These are phyloP conservation scores for Ustilago tritici DNA, from an alignment of 1,284 basidiomycete species.

Conservation along the genomic window DNA sequence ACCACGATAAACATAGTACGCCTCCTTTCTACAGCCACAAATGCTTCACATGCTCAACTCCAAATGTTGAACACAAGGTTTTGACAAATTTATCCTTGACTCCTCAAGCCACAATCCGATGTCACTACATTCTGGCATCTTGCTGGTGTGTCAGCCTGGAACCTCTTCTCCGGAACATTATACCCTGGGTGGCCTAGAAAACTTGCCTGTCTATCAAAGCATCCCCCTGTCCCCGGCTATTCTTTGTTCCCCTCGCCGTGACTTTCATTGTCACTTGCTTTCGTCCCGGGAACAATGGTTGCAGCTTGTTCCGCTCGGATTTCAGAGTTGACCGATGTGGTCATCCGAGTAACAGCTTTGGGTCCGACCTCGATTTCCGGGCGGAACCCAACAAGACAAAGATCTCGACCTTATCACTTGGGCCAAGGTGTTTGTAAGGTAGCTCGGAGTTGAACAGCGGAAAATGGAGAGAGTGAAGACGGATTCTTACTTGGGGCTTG, in stretches of 20 bases:
- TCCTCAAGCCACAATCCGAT: conserved; percentile 5
- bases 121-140: neutral
- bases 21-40: conserved; percentile 11
- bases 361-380: neutral
- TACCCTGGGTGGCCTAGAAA: conserved; percentile 2
- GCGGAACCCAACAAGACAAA: neutral
- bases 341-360: neutral
- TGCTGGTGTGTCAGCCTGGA: neutral
- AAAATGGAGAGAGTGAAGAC: neutral
- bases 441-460: neutral
- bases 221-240: neutral
- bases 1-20: neutral
- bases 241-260: neutral
- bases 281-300: neutral
- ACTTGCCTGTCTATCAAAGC: neutral
- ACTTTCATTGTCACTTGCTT: neutral
- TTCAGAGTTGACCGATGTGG: neutral
- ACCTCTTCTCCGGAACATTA: neutral
- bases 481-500: neutral
- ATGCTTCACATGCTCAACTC: neutral
- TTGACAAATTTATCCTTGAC: conserved; percentile 2
- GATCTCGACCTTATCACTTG: conserved; percentile 1
- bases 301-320: neutral
- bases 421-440: neutral
- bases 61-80: neutral